Percentiles rank a stretch among this genome's conserved stretches.
Conservation (phyloP, 129 eudicot genomes). For the sunflower (Helianthus annuus) region HanXRQr2.0-SUNRISE NC_035440.2:25781423-25781922, state of each 20-base stretch:
- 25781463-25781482: background rate
- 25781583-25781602: constrained; percentile 62
- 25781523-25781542: constrained; percentile 93
- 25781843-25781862: too few species aligned
- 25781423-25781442: constrained; percentile 28
- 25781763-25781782: too few species aligned
- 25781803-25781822: too few species aligned
- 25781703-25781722: constrained; percentile 8
- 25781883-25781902: too few species aligned
- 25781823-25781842: too few species aligned
- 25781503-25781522: constrained; percentile 59
- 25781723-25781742: constrained; percentile 6
- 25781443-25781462: background rate
- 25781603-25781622: constrained; percentile 83
- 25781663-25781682: constrained; percentile 12
- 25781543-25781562: constrained; percentile 90
- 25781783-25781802: too few species aligned
- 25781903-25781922: too few species aligned
- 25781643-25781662: constrained; percentile 93
- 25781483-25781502: constrained; percentile 7
- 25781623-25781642: constrained; percentile 96
- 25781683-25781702: constrained; percentile 12
- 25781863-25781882: too few species aligned
- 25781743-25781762: too few species aligned
- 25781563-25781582: constrained; percentile 75